Conservation (phyloP, 495 filamentous ascomycete genomes). For the Sabuloglossum arenarium region DNA sequence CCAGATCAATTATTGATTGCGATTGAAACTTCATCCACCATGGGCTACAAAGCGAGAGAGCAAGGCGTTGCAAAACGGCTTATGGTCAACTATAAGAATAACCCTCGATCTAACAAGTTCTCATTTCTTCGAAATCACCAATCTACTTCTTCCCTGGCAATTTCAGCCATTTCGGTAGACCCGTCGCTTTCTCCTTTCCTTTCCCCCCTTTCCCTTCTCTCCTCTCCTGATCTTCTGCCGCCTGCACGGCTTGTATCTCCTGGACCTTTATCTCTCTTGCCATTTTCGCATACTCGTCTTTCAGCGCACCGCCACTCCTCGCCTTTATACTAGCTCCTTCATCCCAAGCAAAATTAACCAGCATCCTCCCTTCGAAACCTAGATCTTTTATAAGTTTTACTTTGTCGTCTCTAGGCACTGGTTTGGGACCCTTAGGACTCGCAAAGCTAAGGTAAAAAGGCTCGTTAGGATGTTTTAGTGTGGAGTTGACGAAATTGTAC, state of each 20-base stretch:
- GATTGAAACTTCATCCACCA: neutral
- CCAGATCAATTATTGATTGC: neutral
- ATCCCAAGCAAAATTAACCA: constrained; percentile 66
- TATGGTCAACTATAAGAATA: neutral
- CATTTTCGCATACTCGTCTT: constrained; percentile 38
- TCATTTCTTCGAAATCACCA: neutral
- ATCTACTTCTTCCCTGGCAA: constrained; percentile 26
- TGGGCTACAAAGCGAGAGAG: neutral
- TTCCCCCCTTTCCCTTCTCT: constrained; percentile 16
- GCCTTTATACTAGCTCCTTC: constrained; percentile 26
- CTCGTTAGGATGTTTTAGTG: constrained; percentile 22
- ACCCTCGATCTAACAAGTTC: too few species aligned
- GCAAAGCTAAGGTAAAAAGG: constrained; percentile 29
- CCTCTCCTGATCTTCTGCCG: constrained; percentile 23
- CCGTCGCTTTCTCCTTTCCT: constrained; percentile 12
- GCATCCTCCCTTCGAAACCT: constrained; percentile 40
- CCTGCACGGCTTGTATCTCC: constrained; percentile 19
- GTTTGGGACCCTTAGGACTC: constrained; percentile 10
- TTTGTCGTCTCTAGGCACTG: constrained; percentile 17
- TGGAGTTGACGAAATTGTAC: constrained; percentile 38
- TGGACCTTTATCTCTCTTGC: constrained; percentile 46
- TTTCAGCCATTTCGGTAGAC: constrained; percentile 51
- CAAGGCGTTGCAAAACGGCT: neutral
- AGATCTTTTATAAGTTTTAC: constrained; percentile 50
- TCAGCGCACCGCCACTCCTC: constrained; percentile 29